These are phyloP conservation scores for Solanum ahanhuiri DNA, from an alignment of 257 asterid genomes.

Conservation along the genomic window DNA sequence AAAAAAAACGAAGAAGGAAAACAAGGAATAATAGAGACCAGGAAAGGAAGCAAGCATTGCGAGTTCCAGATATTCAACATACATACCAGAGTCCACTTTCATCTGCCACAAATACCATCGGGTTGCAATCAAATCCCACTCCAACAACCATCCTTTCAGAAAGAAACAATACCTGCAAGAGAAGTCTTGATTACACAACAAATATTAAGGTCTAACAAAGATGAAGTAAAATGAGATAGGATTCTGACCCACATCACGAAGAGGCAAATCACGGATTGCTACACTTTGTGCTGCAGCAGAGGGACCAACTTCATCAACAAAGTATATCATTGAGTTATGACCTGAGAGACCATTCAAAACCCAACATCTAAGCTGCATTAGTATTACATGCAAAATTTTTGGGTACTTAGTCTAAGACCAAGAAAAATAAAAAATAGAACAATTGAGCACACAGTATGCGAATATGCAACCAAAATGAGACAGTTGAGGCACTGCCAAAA, in stretches of 20 bases:
- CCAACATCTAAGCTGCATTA: slow-evolving; percentile 7
- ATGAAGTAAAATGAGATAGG: slow-evolving; percentile 36
- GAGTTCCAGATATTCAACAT: slow-evolving; percentile 18
- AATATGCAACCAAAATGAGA: background rate
- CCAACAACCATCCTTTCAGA: slow-evolving; percentile 92
- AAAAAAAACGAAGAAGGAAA: background rate
- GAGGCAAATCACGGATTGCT: slow-evolving; percentile 95
- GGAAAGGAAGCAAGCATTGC: background rate
- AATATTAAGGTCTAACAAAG: slow-evolving; percentile 8
- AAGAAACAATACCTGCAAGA: slow-evolving; percentile 61
- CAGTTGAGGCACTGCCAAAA: background rate
- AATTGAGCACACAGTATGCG: background rate
- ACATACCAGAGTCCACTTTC: slow-evolving; percentile 89
- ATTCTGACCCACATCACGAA: slow-evolving; percentile 99
- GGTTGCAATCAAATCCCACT: slow-evolving; percentile 94
- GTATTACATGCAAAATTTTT: background rate
- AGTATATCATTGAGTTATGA: slow-evolving; percentile 95
- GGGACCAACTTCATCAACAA: slow-evolving; percentile 90
- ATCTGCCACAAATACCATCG: slow-evolving; percentile 85
- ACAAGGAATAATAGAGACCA: background rate
- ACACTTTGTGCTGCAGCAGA: slow-evolving; percentile 96
- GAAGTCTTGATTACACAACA: slow-evolving; percentile 13
- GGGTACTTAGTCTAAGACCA: background rate
- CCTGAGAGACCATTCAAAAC: slow-evolving; percentile 36
- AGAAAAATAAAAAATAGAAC: background rate